Evolutionary conservation across 345 rosid genomes (phyloP).

Genomic region (rapeseed (Brassica napus)): DNA sequence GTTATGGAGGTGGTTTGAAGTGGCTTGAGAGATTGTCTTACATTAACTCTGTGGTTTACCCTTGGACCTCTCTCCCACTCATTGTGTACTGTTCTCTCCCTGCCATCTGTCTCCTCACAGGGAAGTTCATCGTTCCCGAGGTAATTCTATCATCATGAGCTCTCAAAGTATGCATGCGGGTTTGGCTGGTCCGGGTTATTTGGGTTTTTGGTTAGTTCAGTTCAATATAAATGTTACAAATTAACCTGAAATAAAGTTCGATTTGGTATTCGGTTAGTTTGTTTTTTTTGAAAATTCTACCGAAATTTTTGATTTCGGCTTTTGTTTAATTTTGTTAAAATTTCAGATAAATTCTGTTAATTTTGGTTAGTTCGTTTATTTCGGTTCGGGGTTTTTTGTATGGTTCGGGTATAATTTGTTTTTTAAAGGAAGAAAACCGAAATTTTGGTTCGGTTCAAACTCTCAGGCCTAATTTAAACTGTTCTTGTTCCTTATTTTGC

Average conservation of each 20-base stretch:
- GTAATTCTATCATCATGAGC: constrained; percentile 45
- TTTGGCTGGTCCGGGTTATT: background rate
- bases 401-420: no score
- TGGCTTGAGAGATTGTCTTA: constrained; percentile 93
- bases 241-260: no score
- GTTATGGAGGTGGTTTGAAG: constrained; percentile 96
- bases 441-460: no score
- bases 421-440: no score
- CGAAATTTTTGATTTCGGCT: background rate
- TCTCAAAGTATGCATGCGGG: background rate
- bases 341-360: background rate
- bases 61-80: constrained; percentile 93
- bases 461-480: background rate
- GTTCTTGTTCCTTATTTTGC: constrained; percentile 30
- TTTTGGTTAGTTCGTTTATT: background rate
- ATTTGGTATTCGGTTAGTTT: background rate
- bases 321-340: background rate
- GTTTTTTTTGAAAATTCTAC: background rate
- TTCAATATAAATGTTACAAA: background rate
- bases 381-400: no score
- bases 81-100: constrained; percentile 92
- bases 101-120: constrained; percentile 93
- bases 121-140: constrained; percentile 98
- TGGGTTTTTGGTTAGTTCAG: background rate
- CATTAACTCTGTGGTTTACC: constrained; percentile 92